Evolutionary conservation across 2,329 filamentous ascomycete species (phyloP), one percentile per base, ranked within the genome.

Genomic region (Aureobasidium leucospermi): DNA sequence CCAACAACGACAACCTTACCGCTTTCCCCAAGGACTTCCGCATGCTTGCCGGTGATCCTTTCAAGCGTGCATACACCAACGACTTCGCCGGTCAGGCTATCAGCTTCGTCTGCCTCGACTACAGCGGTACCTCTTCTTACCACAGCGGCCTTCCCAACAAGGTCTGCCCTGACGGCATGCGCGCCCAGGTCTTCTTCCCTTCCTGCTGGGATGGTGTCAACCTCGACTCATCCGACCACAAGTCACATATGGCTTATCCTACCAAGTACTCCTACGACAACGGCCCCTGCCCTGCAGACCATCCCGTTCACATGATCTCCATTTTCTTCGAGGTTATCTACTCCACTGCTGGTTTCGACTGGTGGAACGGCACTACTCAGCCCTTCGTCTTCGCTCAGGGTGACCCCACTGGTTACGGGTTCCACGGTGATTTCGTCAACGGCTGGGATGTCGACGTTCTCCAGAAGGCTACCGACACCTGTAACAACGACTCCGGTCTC

Each of bases 1-100:
- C 76, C 41, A 82, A 84, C 65, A 80, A 85, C 63, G 85, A 90
- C 66, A 78, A 85, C 28, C 81, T 90, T 68, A 78, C 81, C 66
- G 78, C 87, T 13, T 92, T 90, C 76, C 89, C 88, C 10, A 69
- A 79, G 9, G 86, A 85, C 19, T 80, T 93, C 65, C 83, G 85
- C 68, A 89, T 93, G 78, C 67, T 92, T 59, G 83, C 80, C 61
- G 89, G 89, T 53, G 78, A 89, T 67, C 74, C 83, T 11, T 77
- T 70, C 68, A 76, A 79, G 61, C 82, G 87, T 58, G 76, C 79
- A 19, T 80, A 81, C 63, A 85, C 85, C n/a, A 69, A 73, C 42
- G 76, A 76, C 52, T 81, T 81, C 41, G 79, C 79, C 55, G 64
- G 66, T 5, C 75, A 81, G 38, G 85, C 82, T 28, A 76, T 85